Base-by-base conservation (phyloP, 2,329 filamentous ascomycete genomes). In the Aspergillus thermomutatus region DNA sequence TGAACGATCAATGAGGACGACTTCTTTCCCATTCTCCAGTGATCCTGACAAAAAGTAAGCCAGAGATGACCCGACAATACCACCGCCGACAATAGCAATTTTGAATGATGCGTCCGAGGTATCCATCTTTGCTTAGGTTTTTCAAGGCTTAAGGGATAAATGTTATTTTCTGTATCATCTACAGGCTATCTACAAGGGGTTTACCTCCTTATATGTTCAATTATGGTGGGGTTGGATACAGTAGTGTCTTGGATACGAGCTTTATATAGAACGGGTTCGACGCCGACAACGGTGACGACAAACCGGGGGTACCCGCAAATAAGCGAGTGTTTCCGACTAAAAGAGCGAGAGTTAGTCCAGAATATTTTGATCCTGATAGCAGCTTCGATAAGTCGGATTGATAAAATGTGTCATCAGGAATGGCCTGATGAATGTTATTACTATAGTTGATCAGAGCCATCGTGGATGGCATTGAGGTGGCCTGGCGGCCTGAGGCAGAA, bases 21-120 rank as follows among this genome's bases (percentile, higher is more conserved):
- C 55, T 41, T 55, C 62, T 23, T 66, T 58, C 14, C 40, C 40
- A 27, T 37, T 34, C 4, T 49, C 47, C 6, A 64, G 56, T 19
- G 57, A 31, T 5, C 49, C 37, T 19, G 68, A 72, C 6, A 75
- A 60, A 55, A 66, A 69, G 53, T 67, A 69, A 5, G 70, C 69
- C 7, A 73, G 57, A 1, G 71, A 66, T 11, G 70, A 68, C 21
- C 72, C 72, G 19, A 75, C 69, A 23, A 74, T 74, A 17, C 72
- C 72, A 53, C 63, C 67, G 46, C 72, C 68, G 28, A 72, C 48
- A 43, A 71, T 66, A 28, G 60, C 63, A 28, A 66, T 59, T 46
- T 65, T 58, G 34, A 31, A 50, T 34, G 53, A 47, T 10, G 53
- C 7, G 4, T 55, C 21, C 11, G 53, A 43, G 14, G 34, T 17